Percentiles rank a stretch among this genome's conserved stretches.
Evolutionary conservation across 345 rosid species (phyloP).

Genomic region (Eucalyptus shirleyi): DNA sequence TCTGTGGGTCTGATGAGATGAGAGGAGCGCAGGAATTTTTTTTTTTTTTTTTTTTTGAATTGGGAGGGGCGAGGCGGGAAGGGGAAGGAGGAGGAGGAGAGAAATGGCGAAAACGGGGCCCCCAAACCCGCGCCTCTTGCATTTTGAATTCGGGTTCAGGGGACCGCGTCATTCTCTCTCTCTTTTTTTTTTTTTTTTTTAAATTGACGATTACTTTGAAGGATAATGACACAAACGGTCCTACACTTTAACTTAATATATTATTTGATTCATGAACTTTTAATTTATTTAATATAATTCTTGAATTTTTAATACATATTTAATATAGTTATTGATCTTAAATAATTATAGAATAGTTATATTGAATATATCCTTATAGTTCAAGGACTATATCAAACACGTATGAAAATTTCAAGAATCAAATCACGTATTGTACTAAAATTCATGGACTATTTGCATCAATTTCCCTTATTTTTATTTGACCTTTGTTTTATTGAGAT

Average conservation of each 20-base stretch:
- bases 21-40: neutral
- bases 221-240: accelerated
- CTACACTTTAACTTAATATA: no score
- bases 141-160: neutral
- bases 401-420: accelerated
- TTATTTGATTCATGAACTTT: accelerated
- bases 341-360: no score
- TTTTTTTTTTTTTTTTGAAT: neutral
- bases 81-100: neutral
- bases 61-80: neutral
- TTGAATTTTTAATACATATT: no score
- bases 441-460: accelerated
- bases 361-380: accelerated
- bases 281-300: accelerated
- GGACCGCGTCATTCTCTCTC: accelerated
- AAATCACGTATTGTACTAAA: no score
- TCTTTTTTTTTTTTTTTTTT: no score
- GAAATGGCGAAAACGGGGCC: neutral
- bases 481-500: neutral
- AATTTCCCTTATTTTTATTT: neutral
- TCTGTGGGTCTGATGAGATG: neutral
- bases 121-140: neutral
- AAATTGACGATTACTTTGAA: no score
- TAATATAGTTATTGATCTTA: no score
- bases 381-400: accelerated